Conservation (phyloP, 805 yeast genomes). For the Naumovozyma castellii region DNA sequence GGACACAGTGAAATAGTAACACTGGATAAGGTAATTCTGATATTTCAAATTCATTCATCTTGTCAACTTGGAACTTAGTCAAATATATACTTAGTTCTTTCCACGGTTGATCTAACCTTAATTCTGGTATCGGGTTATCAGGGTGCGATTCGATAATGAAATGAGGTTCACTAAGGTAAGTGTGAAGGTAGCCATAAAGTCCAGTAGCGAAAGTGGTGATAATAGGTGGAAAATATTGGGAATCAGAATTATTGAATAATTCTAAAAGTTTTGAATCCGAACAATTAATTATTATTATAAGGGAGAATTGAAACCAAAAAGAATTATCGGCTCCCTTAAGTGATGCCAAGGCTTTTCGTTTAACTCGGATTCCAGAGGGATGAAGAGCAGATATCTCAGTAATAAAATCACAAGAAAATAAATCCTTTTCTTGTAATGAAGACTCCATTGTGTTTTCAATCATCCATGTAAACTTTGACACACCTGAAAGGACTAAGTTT, state of each 20-base stretch:
- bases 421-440: no score
- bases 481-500: conserved; percentile 68
- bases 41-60: conserved; percentile 33
- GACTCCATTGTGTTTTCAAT: no score
- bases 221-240: conserved; percentile 40
- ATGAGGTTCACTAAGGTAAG: conserved; percentile 43
- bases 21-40: conserved; percentile 56
- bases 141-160: conserved; percentile 73
- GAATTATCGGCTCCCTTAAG: no score
- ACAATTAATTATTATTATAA: not conserved
- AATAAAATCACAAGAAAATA: conserved; percentile 3
- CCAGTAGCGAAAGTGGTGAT: conserved; percentile 47
- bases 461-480: conserved; percentile 44
- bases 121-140: conserved; percentile 41
- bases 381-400: conserved; percentile 1
- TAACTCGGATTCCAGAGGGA: not conserved
- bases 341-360: not conserved
- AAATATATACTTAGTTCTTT: conserved; percentile 44
- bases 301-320: conserved; percentile 22
- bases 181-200: conserved; percentile 51
- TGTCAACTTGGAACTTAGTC: conserved; percentile 41
- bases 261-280: not conserved
- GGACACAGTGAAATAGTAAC: conserved; percentile 2
- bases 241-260: not conserved
- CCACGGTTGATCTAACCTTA: conserved; percentile 69